Conservation (phyloP, 768 basidiomycete genomes). For the Boletus sp. region DNA sequence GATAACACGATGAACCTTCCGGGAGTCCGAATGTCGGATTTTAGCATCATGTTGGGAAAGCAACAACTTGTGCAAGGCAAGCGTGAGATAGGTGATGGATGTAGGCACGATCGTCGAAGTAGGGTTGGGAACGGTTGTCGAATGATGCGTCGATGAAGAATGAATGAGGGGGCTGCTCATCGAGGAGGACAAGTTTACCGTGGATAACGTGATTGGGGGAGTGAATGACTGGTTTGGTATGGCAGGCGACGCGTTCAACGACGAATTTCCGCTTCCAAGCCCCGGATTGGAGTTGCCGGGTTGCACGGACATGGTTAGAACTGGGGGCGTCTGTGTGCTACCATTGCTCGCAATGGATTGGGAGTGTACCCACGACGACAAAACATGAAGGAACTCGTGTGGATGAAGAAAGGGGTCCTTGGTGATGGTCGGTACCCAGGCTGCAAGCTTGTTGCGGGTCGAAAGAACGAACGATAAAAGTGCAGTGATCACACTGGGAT, state of each 20-base stretch:
- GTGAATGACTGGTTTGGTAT: conserved; percentile 6
- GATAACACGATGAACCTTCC: conserved; percentile 60
- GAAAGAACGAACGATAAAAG: conserved; percentile 67
- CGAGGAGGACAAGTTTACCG: conserved; percentile 8
- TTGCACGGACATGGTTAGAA: conserved; percentile 24
- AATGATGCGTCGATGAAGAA: conserved; percentile 6
- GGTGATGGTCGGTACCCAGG: conserved; percentile 48
- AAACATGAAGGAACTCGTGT: conserved; percentile 47
- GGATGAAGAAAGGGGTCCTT: conserved; percentile 81
- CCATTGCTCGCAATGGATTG: conserved; percentile 14
- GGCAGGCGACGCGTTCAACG: conserved; percentile 19
- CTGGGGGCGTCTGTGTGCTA: conserved; percentile 28
- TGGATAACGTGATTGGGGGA: not conserved
- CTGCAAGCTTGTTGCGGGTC: conserved; percentile 65
- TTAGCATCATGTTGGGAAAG: conserved; percentile 29
- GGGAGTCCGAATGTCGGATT: conserved; percentile 43
- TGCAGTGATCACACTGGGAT: conserved; percentile 67
- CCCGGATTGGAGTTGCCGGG: conserved; percentile 12
- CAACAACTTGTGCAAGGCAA: conserved; percentile 20
- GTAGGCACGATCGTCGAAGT: not conserved
- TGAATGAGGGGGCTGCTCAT: conserved; percentile 6
- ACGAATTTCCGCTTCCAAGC: conserved; percentile 10
- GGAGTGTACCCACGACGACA: conserved; percentile 34
- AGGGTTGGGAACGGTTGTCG: conserved; percentile 15
- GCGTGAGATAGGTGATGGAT: conserved; percentile 22